These are phyloP conservation scores for Vitellaria paradoxa DNA, from an alignment of 179 eudicot species.

Conservation along the genomic window DNA sequence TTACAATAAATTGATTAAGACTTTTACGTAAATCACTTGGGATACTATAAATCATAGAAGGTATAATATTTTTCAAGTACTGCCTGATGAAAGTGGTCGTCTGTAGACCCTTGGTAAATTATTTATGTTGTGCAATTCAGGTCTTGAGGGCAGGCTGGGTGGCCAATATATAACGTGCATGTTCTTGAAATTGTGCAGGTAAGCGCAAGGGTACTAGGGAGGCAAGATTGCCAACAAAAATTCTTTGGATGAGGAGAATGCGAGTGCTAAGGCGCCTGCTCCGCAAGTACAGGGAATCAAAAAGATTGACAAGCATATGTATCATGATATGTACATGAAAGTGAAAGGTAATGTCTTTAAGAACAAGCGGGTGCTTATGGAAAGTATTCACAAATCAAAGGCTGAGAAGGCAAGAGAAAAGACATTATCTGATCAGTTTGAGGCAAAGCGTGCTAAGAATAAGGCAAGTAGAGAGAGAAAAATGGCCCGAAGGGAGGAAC, in stretches of 20 bases:
- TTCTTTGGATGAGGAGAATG: slow-evolving; percentile 53
- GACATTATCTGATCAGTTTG: slow-evolving; percentile 38
- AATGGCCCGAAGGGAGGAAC: slow-evolving; percentile 41
- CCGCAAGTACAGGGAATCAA: slow-evolving; percentile 42
- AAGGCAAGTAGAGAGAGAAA: slow-evolving; percentile 50
- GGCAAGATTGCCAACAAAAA: slow-evolving; percentile 45
- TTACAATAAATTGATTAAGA: no score
- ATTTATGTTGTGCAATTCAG: no score
- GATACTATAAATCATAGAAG: no score
- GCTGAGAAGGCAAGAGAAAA: slow-evolving; percentile 56
- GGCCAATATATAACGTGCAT: neutral
- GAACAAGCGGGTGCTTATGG: slow-evolving; percentile 53
- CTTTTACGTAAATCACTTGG: no score
- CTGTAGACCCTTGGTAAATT: no score
- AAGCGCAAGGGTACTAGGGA: slow-evolving; percentile 50
- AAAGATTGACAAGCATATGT: slow-evolving; percentile 52
- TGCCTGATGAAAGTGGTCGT: no score
- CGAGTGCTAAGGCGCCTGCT: slow-evolving; percentile 45
- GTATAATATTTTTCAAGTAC: no score
- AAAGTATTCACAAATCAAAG: slow-evolving; percentile 49
- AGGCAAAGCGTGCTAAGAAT: slow-evolving; percentile 42
- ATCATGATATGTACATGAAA: slow-evolving; percentile 45
- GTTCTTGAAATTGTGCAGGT: slow-evolving; percentile 20
- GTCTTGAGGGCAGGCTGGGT: no score
- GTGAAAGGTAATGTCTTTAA: slow-evolving; percentile 48